phyloP scores from a whole-genome alignment of 2,329 filamentous ascomycete species.

The Proliferodiscus dingleyae region DNA sequence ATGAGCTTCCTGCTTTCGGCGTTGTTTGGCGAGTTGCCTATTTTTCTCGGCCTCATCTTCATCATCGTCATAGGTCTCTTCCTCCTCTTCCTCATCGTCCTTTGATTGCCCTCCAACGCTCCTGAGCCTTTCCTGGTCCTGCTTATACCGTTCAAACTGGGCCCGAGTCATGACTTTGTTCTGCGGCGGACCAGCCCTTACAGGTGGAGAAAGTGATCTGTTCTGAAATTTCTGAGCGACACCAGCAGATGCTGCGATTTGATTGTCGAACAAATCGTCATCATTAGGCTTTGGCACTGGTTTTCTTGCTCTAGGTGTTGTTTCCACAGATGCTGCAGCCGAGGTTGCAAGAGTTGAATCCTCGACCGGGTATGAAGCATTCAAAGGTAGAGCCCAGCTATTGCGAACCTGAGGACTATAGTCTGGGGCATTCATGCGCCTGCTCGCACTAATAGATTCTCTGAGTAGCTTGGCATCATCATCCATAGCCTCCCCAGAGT shows the following conservation, averaged over 20 bases:
- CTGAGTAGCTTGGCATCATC: constrained; percentile 31
- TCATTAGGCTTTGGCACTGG: constrained; percentile 16
- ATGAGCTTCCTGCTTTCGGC: constrained; percentile 84
- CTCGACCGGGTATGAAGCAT: constrained; percentile 16
- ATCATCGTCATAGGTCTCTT: constrained; percentile 64
- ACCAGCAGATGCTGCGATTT: constrained; percentile 26
- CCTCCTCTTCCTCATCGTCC: constrained; percentile 57
- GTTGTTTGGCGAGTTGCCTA: constrained; percentile 67
- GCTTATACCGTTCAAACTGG: constrained; percentile 76
- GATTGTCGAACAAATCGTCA: constrained; percentile 28
- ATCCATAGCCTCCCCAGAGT: constrained; percentile 26
- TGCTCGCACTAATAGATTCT: constrained; percentile 29
- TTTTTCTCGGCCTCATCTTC: constrained; percentile 77
- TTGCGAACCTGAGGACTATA: constrained; percentile 21
- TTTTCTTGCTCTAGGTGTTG: constrained; percentile 24
- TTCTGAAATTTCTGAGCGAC: constrained; percentile 27
- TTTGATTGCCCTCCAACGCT: constrained; percentile 39
- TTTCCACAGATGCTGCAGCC: constrained; percentile 18
- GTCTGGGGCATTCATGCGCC: constrained; percentile 23
- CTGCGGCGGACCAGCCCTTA: constrained; percentile 34
- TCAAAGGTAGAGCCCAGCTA: constrained; percentile 25
- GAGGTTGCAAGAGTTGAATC: constrained; percentile 17
- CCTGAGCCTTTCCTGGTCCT: constrained; percentile 62
- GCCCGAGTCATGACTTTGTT: constrained; percentile 87
- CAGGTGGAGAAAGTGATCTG: constrained; percentile 12